Base-by-base conservation (phyloP, 306 rosid species). In the Fagus crenata region DNA sequence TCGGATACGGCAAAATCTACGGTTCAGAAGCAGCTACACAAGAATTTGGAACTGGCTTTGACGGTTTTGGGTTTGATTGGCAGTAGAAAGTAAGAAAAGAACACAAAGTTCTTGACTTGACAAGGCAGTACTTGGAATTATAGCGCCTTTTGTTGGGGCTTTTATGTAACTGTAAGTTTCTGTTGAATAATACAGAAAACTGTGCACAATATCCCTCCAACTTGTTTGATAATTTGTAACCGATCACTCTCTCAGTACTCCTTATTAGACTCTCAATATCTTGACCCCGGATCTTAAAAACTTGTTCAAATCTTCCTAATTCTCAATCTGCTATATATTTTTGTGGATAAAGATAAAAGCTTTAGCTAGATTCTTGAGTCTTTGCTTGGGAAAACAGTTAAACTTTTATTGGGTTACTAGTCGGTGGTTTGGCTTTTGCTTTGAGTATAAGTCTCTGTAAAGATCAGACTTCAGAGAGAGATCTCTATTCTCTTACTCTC, bases 161-260 rank as follows among this genome's bases (percentile, higher is more conserved):
- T 22, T 65, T 65, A 6, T 65, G 49, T 39, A 65, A 65, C 71
- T 65, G 71, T 49, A 6, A 17, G 32, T 37, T 37, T 65, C 18
- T 37, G 71, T 65, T 37, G 69, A 65, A 15, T n/a, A n/a, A 12
- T 65, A 65, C 49, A 39, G 49, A 65, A 65, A 28, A 65, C 71
- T n/a, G 71, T 39, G 71, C 49, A 17, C 31, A 35, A 65, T n/a
- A 65, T 65, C 70, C 70, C 14, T 9, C 35, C 42, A 61, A 32
- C 18, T 37, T 36, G 11, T 37, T 36, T 17, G 46, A 65, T 15
- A 61, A 39, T 1, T 65, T 7, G 71, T 65, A 39, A 65, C 71
- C 28, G 49, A 39, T 39, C 28, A 39, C 37, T 64, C 28, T 28
- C 69, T 17, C 15, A 36, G 2, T 64, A 35, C 5, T 37, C 67